These are phyloP conservation scores for Penicillium decumbens DNA, from an alignment of 2,329 filamentous ascomycete species.

Conservation along the genomic window DNA sequence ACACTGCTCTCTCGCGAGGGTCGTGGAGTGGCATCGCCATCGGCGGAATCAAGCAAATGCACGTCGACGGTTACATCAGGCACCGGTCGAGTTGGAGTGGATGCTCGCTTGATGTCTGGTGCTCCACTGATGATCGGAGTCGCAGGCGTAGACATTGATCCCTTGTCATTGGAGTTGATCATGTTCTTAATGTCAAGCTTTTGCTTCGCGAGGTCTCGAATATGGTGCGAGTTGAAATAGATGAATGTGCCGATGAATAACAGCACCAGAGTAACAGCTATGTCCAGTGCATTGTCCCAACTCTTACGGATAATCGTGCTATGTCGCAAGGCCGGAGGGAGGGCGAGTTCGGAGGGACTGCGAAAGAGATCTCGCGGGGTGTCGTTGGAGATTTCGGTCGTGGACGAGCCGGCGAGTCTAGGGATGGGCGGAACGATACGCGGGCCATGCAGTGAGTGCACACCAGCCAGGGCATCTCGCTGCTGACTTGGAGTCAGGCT, in stretches of 20 bases:
- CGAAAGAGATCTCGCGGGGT: conserved; percentile 36
- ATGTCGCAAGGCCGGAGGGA: conserved; percentile 38
- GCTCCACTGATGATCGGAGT: conserved; percentile 32
- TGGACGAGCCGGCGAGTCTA: conserved; percentile 42
- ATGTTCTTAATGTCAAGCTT: conserved; percentile 46
- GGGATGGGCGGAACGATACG: conserved; percentile 41
- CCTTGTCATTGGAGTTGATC: conserved; percentile 38
- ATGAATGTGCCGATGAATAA: conserved; percentile 41
- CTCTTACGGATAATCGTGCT: conserved; percentile 45
- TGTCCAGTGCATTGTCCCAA: conserved; percentile 45
- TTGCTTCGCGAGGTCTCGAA: conserved; percentile 41
- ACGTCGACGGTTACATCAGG: conserved; percentile 33
- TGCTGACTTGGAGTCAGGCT: conserved; percentile 46
- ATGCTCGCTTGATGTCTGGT: conserved; percentile 26
- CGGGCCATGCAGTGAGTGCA: conserved; percentile 57
- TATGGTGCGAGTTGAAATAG: conserved; percentile 41
- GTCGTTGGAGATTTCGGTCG: conserved; percentile 34
- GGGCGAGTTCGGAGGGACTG: conserved; percentile 35
- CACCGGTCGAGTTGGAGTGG: conserved; percentile 20
- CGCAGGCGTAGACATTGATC: conserved; percentile 36
- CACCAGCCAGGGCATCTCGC: conserved; percentile 63
- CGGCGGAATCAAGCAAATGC: conserved; percentile 20
- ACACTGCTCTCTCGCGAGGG: conserved; percentile 22
- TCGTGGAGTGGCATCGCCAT: conserved; percentile 29
- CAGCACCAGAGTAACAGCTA: conserved; percentile 41